Base-by-base conservation (phyloP, 257 asterid species). In the Solanum lycopersicoides region DNA sequence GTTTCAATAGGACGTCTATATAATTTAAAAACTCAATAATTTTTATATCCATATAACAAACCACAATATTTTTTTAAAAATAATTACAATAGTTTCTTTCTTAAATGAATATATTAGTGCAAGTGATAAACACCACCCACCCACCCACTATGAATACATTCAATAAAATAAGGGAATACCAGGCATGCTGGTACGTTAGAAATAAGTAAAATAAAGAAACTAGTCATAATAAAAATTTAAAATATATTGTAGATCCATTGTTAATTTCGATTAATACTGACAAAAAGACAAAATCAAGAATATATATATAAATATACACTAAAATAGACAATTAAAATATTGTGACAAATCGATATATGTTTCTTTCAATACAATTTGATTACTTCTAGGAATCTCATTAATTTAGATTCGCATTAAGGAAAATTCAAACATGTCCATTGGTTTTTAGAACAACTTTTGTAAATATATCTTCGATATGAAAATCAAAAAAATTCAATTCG, bases 401-500 rank as follows among this genome's bases (percentile, higher is more conserved):
- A 56, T 56, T 53, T 53, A 23, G 7, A 53, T 53, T 53, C 11
- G 6, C 2, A 7, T 56, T 56, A 20, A 56, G 20, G n/a, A 3
- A 56, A 56, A 18, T 7, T 56, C n/a, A 56, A 56, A 18, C 65
- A 0, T 56, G 11, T 18, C 0, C n/a, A 56, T 18, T 56, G n/a
- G 11, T 56, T 56, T 56, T 18, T 56, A 56, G n/a, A 56, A 56
- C 2, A 56, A 56, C n/a, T 56, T 28, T 56, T 18, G 12, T 56
- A 56, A 56, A 56, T 18, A 56, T 56, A 18, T 56, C 4, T 56
- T 56, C 0, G 2, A 18, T 56, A 56, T 56, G 65, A 56, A 56
- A 56, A 56, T 18, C 4, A 0, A 56, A 56, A 18, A 10, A 18
- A 7, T 0, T 53, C 60, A 6, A 0, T 53, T 53, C 0, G 60